Evolutionary conservation across 306 rosid species (phyloP).

Genomic region (Delonix regia): DNA sequence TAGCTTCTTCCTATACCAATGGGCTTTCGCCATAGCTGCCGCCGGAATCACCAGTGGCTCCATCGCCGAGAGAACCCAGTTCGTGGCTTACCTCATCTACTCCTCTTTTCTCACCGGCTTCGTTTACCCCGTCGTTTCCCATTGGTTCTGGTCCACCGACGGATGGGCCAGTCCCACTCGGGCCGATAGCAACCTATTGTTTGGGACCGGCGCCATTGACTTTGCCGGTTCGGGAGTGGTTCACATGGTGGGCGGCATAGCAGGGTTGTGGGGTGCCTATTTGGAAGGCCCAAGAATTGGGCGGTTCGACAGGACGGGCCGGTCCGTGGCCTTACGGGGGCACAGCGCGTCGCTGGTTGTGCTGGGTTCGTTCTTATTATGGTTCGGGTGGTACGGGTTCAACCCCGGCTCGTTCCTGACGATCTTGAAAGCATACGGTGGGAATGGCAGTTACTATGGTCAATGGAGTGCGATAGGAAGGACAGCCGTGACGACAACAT

Average conservation of each 20-base stretch:
- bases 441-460: constrained; percentile 47
- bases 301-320: constrained; percentile 61
- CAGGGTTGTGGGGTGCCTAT: constrained; percentile 77
- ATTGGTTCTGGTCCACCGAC: constrained; percentile 75
- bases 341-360: constrained; percentile 77
- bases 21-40: constrained; percentile 88
- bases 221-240: constrained; percentile 79
- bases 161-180: constrained; percentile 77
- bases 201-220: constrained; percentile 66
- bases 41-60: constrained; percentile 87
- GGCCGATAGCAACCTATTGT: constrained; percentile 18
- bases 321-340: constrained; percentile 65
- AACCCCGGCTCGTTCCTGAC: constrained; percentile 79
- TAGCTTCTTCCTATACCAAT: constrained; percentile 80
- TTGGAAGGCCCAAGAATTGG: constrained; percentile 88
- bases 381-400: constrained; percentile 94
- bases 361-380: constrained; percentile 68
- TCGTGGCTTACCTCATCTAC: constrained; percentile 76
- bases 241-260: constrained; percentile 86
- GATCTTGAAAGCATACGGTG: constrained; percentile 49
- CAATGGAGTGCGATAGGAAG: constrained; percentile 88
- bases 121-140: constrained; percentile 74
- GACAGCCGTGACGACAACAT: constrained; percentile 81
- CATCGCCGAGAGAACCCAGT: constrained; percentile 80
- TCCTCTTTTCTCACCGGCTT: constrained; percentile 77